Evolutionary conservation across 805 yeast genomes (phyloP).

Genomic region (Candida michaelii): DNA sequence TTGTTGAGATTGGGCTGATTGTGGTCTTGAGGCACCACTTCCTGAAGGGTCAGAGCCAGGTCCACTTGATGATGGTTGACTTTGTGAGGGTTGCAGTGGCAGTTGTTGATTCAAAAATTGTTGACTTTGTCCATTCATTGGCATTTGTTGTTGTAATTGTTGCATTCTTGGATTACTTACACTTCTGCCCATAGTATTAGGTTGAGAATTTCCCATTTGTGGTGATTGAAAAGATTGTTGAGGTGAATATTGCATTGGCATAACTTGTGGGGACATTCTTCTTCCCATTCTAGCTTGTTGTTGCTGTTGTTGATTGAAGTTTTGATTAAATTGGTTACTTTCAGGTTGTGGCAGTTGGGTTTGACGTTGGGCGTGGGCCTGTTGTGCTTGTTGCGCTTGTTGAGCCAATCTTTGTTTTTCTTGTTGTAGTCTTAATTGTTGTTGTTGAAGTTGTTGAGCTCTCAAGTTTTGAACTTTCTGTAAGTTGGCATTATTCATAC

Average conservation of each 20-base stretch:
- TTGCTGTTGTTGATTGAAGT: constrained; percentile 12
- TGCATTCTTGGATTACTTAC: constrained; percentile 17
- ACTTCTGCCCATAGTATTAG: constrained; percentile 17
- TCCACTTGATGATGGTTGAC: constrained; percentile 8
- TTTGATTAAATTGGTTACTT: constrained; percentile 9
- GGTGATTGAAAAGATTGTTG: constrained; percentile 14
- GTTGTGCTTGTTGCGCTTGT: constrained; percentile 11
- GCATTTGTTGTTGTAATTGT: constrained; percentile 18
- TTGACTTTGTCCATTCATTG: constrained; percentile 7
- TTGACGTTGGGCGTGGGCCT: constrained; percentile 10
- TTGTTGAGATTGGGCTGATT: constrained; percentile 21
- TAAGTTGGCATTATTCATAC: not conserved
- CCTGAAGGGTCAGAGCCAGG: constrained; percentile 1
- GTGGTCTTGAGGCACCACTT: constrained; percentile 14
- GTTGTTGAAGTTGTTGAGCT: constrained; percentile 18
- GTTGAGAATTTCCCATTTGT: constrained; percentile 16
- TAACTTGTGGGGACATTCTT: constrained; percentile 15
- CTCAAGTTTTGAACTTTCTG: constrained; percentile 16
- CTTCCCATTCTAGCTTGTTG: constrained; percentile 14
- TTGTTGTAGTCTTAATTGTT: constrained; percentile 19
- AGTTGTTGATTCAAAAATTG: constrained; percentile 2
- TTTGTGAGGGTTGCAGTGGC: not conserved
- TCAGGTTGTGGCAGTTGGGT: constrained; percentile 8
- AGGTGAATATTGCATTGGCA: constrained; percentile 16
- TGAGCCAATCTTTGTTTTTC: constrained; percentile 16